These are phyloP conservation scores for Asterophora lycoperdoides DNA, from an alignment of 768 basidiomycete genomes.

Conservation along the genomic window DNA sequence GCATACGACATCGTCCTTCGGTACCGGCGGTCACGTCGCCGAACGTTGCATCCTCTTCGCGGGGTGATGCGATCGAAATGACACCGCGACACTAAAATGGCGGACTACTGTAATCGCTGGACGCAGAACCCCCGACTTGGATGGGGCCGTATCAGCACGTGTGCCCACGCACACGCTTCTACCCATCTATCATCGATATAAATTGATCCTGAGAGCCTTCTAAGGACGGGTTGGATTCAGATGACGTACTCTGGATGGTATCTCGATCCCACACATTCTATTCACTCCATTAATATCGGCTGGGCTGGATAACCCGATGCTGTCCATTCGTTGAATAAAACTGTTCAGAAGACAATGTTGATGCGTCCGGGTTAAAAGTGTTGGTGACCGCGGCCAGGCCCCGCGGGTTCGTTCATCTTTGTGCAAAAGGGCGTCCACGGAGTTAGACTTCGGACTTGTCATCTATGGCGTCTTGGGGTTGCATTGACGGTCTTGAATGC, in stretches of 20 bases:
- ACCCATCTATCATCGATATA: background rate
- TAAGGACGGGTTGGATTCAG: background rate
- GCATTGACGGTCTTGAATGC: too few species aligned
- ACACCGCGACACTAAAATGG: conserved; percentile 20
- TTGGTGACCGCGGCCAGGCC: too few species aligned
- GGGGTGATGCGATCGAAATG: conserved; percentile 32
- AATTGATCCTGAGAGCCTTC: background rate
- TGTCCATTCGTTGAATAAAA: background rate
- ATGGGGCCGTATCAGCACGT: too few species aligned
- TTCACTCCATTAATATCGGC: background rate
- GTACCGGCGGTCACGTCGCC: conserved; percentile 8
- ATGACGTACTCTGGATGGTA: background rate
- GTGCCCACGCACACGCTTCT: too few species aligned
- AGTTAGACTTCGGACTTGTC: too few species aligned
- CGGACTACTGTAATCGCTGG: background rate
- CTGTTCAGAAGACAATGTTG: too few species aligned
- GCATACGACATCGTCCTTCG: conserved; percentile 2
- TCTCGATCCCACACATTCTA: background rate
- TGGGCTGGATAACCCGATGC: background rate
- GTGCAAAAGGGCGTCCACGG: too few species aligned
- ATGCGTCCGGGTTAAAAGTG: too few species aligned
- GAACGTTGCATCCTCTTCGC: conserved; percentile 10
- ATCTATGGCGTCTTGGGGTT: too few species aligned
- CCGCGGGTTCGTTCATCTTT: too few species aligned
- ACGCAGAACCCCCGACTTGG: background rate